phyloP scores from a whole-genome alignment of 345 rosid genomes.

The Eucalyptus pauciflora region DNA sequence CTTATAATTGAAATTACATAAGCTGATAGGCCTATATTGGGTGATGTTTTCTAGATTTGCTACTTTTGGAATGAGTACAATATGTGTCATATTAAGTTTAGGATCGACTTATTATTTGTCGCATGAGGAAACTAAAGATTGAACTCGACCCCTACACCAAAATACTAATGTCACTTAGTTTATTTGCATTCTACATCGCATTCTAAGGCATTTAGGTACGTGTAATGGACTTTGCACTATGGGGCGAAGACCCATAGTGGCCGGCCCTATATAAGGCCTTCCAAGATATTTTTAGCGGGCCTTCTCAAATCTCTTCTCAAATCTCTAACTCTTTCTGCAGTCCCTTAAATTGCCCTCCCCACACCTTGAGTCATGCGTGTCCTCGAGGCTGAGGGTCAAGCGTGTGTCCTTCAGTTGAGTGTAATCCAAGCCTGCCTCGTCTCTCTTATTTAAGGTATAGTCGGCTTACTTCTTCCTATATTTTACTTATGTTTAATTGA shows the following conservation, averaged over 20 bases:
- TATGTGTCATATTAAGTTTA: too few species aligned
- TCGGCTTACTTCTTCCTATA: not conserved
- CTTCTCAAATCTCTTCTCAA: not conserved
- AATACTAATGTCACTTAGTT: not conserved
- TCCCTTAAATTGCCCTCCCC: not conserved
- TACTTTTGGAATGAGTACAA: too few species aligned
- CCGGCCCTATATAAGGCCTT: not conserved
- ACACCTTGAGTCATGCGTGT: not conserved
- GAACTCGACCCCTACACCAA: not conserved
- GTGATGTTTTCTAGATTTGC: too few species aligned
- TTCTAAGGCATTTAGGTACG: not conserved
- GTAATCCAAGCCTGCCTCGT: not conserved
- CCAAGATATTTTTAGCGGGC: not conserved
- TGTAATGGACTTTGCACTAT: not conserved
- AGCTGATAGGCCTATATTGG: fast-evolving
- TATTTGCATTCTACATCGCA: not conserved
- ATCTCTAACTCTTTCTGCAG: not conserved
- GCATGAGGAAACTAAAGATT: not conserved
- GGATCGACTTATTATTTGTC: not conserved
- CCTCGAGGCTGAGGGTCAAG: not conserved
- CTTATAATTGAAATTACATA: too few species aligned
- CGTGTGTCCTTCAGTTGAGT: not conserved
- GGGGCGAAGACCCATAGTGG: not conserved
- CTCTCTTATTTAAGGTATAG: not conserved
- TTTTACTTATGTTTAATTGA: not conserved